Conservation (phyloP, 2,329 filamentous ascomycete species). For the Colletotrichum sp. region DNA sequence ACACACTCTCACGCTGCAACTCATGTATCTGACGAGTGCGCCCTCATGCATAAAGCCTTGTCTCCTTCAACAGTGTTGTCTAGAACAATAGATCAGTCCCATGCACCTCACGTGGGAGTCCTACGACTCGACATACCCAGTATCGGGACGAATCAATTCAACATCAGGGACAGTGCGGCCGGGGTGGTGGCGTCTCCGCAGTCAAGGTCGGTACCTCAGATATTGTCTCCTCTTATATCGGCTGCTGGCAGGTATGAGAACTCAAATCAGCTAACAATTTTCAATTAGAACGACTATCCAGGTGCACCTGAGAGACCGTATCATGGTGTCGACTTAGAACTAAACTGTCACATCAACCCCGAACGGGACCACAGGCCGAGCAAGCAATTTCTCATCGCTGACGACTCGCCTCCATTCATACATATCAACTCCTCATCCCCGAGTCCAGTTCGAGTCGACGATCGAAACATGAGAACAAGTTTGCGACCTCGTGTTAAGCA, state of each 20-base stretch:
- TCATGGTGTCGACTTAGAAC: conserved; percentile 11
- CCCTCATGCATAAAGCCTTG: background rate
- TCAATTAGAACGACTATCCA: background rate
- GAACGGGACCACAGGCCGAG: conserved; percentile 12
- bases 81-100: conserved; percentile 3
- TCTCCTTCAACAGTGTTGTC: conserved; percentile 1
- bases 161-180: conserved; percentile 5
- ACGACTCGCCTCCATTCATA: conserved; percentile 2
- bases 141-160: background rate
- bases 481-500: conserved; percentile 21
- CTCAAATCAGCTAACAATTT: conserved; percentile 1
- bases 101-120: background rate
- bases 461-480: conserved; percentile 22
- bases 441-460: conserved; percentile 4
- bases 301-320: conserved; percentile 4
- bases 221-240: conserved; percentile 10
- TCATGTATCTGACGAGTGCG: conserved; percentile 14
- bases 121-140: background rate
- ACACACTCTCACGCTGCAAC: background rate
- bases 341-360: background rate
- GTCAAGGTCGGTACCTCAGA: conserved; percentile 11
- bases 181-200: conserved; percentile 16
- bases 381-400: conserved; percentile 7
- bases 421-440: conserved; percentile 9
- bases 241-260: background rate